A percentile compares a stretch with the other conserved stretches of the same genome.
Evolutionary conservation across 345 rosid genomes (phyloP).

Genomic region (Arabis alpina): DNA sequence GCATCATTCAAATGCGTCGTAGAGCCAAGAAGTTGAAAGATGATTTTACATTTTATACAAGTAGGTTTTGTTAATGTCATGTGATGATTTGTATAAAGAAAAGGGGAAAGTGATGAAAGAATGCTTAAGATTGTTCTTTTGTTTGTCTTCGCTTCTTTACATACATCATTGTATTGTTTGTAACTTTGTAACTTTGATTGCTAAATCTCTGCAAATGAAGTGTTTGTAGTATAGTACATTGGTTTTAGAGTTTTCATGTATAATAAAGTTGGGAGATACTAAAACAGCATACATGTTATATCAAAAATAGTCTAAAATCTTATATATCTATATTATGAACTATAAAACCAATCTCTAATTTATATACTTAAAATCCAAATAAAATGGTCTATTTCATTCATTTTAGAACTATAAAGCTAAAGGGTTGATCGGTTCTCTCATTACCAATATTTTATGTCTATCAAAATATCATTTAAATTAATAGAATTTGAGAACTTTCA

Average conservation of each 20-base stretch:
- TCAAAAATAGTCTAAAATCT: too few relatives aligned
- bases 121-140: constrained; percentile 18
- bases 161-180: constrained; percentile 28
- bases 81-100: constrained; percentile 28
- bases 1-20: constrained; percentile 34
- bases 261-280: background rate
- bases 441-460: too few relatives aligned
- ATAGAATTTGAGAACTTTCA: too few relatives aligned
- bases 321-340: too few relatives aligned
- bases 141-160: constrained; percentile 25
- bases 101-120: constrained; percentile 15
- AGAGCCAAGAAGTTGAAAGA: constrained; percentile 29
- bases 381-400: too few relatives aligned
- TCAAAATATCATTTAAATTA: too few relatives aligned
- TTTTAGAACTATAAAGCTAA: too few relatives aligned
- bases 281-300: too few relatives aligned
- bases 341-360: too few relatives aligned
- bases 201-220: constrained; percentile 38
- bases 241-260: background rate
- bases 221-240: constrained; percentile 25
- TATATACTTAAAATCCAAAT: too few relatives aligned
- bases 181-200: constrained; percentile 29
- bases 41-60: constrained; percentile 17
- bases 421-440: too few relatives aligned
- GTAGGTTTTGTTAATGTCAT: constrained; percentile 32